Evolutionary conservation across 2,329 filamentous ascomycete species (phyloP), one percentile per base, ranked within the genome.

Genomic region (Fusarium chuoi): DNA sequence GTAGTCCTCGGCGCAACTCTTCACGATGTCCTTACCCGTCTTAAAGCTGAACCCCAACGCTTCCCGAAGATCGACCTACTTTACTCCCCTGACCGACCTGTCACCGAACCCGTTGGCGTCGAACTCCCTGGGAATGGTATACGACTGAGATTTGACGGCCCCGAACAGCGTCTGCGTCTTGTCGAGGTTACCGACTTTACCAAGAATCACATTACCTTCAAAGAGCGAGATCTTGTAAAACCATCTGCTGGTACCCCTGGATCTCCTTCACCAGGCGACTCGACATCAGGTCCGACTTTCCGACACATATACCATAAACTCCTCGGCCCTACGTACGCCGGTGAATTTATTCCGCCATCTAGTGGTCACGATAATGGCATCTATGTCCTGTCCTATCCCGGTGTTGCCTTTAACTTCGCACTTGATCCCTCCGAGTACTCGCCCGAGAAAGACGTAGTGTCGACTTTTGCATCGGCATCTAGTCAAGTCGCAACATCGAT

Each of bases 301-400:
- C 89, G 92, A 68, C 94, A 97, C 81, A 92, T 99, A 75, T 99
- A 98, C 81, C 94, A 97, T 78, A 91, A 94, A 60, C 87, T 98
- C n/a, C 91, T 99, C 72, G 96, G 96, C 0, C 95, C 95, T 24
- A 97, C 96, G 0, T 98, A 97, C 81, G 93, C 93, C 3, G 96
- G 96, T 72, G 96, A 99, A 85, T 99, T 96, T 79, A 88, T 98
- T 42, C 88, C 92, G 14, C 90, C 94, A 2, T 79, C 85, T 3
- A 86, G 85, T 7, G 83, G 86, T 41, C 84, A 86, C 46, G 86
- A 87, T 17, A 85, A 86, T 22, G 95, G 95, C 22, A 93, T 90
- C 28, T 99, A 98, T 79, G 91, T 98, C 39, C 86, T 99, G 39
- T 98, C 96, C 4, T 99, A 98, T 83, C 95, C 96, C 2, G 96